A percentile compares a stretch with the other conserved stretches of the same genome.
Conservation (phyloP, 305 asterid genomes). For the Fraxinus sp. region DNA sequence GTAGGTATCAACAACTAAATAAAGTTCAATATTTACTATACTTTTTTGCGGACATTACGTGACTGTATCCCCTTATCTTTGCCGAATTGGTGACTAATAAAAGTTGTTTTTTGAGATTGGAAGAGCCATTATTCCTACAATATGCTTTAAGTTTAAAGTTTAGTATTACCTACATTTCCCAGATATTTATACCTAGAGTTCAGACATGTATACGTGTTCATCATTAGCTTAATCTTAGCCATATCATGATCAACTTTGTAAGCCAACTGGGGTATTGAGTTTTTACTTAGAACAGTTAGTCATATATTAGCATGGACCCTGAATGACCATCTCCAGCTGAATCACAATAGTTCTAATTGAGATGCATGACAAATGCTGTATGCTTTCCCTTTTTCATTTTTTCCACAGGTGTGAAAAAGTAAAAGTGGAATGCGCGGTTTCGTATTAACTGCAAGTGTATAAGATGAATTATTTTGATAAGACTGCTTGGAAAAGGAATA, state of each 20-base stretch:
- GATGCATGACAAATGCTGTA: background rate
- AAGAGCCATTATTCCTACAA: background rate
- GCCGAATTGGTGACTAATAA: background rate
- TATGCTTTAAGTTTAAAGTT: background rate
- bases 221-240: background rate
- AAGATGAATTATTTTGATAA: background rate
- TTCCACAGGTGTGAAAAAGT: background rate
- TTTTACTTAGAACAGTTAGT: background rate
- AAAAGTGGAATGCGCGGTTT: background rate
- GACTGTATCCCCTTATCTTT: background rate
- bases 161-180: conserved; percentile 1
- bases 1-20: conserved; percentile 17
- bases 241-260: background rate
- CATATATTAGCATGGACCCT: background rate
- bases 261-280: background rate
- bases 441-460: background rate
- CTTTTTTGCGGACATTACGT: background rate
- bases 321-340: background rate
- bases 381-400: background rate
- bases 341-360: background rate
- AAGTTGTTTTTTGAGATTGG: background rate
- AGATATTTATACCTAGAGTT: background rate
- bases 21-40: background rate
- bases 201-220: background rate
- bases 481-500: background rate